Evolutionary conservation across 495 filamentous ascomycete species (phyloP), one percentile per base, ranked within the genome.

Genomic region (Pyronema omphalodes): DNA sequence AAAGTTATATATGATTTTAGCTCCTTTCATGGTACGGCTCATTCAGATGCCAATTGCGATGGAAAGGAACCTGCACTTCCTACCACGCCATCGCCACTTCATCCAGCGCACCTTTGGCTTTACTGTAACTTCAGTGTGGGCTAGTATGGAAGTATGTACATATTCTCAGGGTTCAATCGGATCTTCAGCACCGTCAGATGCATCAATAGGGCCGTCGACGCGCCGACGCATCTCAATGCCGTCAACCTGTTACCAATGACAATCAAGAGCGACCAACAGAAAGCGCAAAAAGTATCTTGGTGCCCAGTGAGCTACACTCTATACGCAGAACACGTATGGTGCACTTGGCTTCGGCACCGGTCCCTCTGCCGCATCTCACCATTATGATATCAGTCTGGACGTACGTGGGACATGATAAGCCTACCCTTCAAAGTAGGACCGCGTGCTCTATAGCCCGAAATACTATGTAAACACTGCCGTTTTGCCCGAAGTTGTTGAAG

Each of bases 401-500:
- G n/a, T 47, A 23, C 18, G 44, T 15, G n/a, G 18, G 1, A 19
- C 23, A 23, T 19, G 44, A 19, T 19, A 23, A 47, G 18, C 44
- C 44, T 23, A 23, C 9, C 23, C 9, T 14, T 47, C n/a, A 14
- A 47, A 47, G 44, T 47, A 23, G 17, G 18, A 19, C n/a, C 9
- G 44, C 9, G 44, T 47, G 44, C 23, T 15, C 9, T 3, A 23
- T 23, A 47, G 17, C n/a, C 9, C 44, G 17, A 47, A 19, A 47
- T 47, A 23, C 14, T 47, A 47, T 47, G 44, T 15, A 47, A 47
- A 47, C 44, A 23, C n/a, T n/a, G 9, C 44, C 44, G 44, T 47
- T 47, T 47, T 9, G 12, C 9, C 12, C 44, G 3, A 19, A 47
- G 23, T 19, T 9, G 23, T 47, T 3, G 44, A 15, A n/a, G 9